A percentile compares a stretch with the other conserved stretches of the same genome.
Conservation (phyloP, 169 alveolate genomes). For the Besnoitia besnoiti region DNA sequence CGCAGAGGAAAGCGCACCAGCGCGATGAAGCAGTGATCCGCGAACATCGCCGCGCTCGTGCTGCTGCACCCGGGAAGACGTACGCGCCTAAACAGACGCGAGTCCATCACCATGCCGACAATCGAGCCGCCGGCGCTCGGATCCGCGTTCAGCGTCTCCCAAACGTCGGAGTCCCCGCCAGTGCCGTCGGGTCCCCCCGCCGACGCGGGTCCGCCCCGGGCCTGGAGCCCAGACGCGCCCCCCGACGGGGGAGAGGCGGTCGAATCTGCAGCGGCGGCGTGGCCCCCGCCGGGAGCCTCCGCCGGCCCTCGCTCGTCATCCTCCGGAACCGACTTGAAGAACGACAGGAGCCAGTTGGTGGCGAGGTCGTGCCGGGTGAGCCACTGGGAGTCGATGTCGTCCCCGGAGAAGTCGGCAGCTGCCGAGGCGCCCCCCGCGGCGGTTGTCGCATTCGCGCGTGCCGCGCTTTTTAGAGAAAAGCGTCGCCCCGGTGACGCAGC, state of each 20-base stretch:
- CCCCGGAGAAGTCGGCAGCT: background rate
- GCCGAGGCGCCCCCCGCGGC: too few relatives aligned
- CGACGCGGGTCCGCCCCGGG: background rate
- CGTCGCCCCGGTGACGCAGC: background rate
- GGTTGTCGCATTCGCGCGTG: too few relatives aligned
- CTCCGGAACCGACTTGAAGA: background rate
- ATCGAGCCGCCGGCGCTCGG: background rate
- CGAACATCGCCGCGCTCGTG: conserved; percentile 8
- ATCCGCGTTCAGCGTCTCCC: too few relatives aligned
- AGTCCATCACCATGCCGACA: background rate
- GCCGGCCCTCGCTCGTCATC: too few relatives aligned
- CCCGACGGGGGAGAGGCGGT: background rate
- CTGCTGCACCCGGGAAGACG: conserved; percentile 12
- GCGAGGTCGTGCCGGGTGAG: background rate
- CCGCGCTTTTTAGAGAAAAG: too few relatives aligned
- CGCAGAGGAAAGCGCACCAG: background rate
- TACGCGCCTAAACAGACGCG: background rate
- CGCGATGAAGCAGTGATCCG: background rate
- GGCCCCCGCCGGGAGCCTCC: background rate
- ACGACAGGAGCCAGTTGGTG: background rate
- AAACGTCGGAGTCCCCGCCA: too few relatives aligned
- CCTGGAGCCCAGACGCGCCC: background rate
- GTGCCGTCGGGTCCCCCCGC: too few relatives aligned
- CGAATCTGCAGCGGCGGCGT: background rate
- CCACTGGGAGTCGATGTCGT: background rate